phyloP scores from a whole-genome alignment of 2,329 filamentous ascomycete genomes.

The Aspergillus sp. region DNA sequence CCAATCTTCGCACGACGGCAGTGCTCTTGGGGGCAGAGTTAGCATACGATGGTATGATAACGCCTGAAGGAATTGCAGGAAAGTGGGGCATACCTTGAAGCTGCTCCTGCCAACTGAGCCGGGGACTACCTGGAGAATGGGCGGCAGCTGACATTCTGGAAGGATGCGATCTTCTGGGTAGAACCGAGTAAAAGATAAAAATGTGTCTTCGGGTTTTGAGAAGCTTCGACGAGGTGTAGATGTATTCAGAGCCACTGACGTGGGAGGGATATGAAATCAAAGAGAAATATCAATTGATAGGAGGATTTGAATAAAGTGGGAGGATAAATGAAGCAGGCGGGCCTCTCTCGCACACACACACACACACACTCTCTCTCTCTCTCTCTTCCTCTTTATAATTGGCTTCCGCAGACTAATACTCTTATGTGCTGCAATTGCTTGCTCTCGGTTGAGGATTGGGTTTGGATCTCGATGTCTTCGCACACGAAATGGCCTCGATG shows the following conservation, averaged over 20 bases:
- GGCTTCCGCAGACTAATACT: neutral
- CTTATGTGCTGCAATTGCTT: neutral
- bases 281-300: conserved; percentile 6
- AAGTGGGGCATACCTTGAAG: conserved; percentile 51
- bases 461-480: conserved; percentile 2
- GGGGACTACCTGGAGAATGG: conserved; percentile 25
- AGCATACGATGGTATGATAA: conserved; percentile 14
- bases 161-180: conserved; percentile 12
- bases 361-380: no score
- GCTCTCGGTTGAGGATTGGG: neutral
- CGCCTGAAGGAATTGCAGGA: conserved; percentile 11
- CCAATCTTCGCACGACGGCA: conserved; percentile 57
- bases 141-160: conserved; percentile 24
- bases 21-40: conserved; percentile 47
- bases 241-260: conserved; percentile 10
- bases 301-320: neutral
- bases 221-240: conserved; percentile 9
- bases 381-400: conserved; percentile 5
- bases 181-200: neutral
- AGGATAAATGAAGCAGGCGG: neutral
- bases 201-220: neutral
- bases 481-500: conserved; percentile 15
- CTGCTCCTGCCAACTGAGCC: conserved; percentile 55
- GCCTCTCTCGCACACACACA: neutral
- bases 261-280: neutral